Evolutionary conservation across 352 stramenopile genomes (phyloP), one percentile per base, ranked within the genome.

Genomic region (Pythium aquatile): DNA sequence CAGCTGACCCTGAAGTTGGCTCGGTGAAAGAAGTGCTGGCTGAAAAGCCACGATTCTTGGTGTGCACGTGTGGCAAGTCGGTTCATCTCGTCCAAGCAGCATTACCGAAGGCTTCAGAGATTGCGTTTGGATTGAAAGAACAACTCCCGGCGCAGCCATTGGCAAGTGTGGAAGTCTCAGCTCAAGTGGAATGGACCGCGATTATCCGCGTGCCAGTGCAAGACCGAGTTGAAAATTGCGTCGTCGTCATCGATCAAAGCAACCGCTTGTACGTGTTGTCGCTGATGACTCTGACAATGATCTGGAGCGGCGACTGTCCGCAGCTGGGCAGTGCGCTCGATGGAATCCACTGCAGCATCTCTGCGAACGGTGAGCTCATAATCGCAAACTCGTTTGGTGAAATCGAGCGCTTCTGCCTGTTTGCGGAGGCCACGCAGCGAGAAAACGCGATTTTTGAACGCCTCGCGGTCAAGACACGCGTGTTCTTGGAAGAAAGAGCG

Each of bases 171-270:
- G 78, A 90, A 30, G 28, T 90, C 6, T 70, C 74, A 0, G 72
- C 76, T 0, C 42, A 70, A 20, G 73, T 88, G 5, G 32, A 85
- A n/a, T 55, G 75, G 39, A 84, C 76, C 0, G 78, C 72, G 2
- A 66, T 91, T 44, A 71, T 91, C 33, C 76, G 80, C 26, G 69
- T 91, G 2, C 83, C 83, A 2, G 71, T 87, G 16, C 69, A 75
- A 3, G 78, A 85, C 26, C 64, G 70, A 9, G 54, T 91, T 2
- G 85, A 94, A 54, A 76, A 87, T 51, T 88, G 75, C 16, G 66
- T 92, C n/a, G 70, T 79, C 10, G 81, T 78, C 7, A 59, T 92
- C 40, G 85, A 92, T 58, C 79, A 89, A 61, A 91, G 78, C 51
- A 82, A 85, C 53, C 72, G 65, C 5, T 37, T 91, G 52, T 92